A percentile compares a stretch with the other conserved stretches of the same genome.
phyloP scores from a whole-genome alignment of 148 eudicot genomes.

The Arctostaphylos glauca region DNA sequence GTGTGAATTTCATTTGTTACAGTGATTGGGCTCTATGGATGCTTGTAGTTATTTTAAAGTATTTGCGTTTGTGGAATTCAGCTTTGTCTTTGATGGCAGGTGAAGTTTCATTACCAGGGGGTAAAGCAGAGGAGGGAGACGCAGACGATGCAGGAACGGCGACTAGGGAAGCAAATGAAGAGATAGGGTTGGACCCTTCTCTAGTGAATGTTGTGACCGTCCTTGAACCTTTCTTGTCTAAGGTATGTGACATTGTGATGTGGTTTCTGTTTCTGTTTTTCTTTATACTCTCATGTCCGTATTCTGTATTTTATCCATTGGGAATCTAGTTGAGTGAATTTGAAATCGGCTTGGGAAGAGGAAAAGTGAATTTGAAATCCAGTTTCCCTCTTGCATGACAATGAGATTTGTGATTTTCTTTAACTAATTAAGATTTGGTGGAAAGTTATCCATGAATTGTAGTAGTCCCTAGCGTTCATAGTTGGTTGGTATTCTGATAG shows the following conservation, averaged over 20 bases:
- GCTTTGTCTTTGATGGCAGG: constrained; percentile 40
- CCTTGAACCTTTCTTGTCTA: constrained; percentile 89
- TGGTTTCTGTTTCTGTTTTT: not conserved
- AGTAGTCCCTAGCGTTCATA: not conserved
- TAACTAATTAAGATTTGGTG: not conserved
- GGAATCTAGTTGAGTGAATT: not conserved
- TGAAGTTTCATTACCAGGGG: constrained; percentile 93
- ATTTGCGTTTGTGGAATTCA: not conserved
- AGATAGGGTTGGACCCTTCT: constrained; percentile 89
- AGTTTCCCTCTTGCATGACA: not conserved
- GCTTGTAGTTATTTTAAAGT: not conserved
- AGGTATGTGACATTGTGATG: constrained; percentile 39
- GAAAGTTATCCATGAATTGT: not conserved
- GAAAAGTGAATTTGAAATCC: not conserved
- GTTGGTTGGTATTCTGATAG: not conserved
- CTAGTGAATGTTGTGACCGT: constrained; percentile 68
- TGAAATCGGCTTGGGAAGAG: not conserved
- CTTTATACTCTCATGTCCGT: not conserved
- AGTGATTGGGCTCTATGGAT: not conserved
- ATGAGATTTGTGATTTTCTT: constrained; percentile 1
- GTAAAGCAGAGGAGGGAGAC: constrained; percentile 82
- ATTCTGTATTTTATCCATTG: not conserved
- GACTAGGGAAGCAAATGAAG: constrained; percentile 84
- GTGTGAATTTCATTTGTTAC: not conserved
- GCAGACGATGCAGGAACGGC: constrained; percentile 73